These are phyloP conservation scores for Cicer arietinum DNA, from an alignment of 306 rosid genomes.

Conservation along the genomic window DNA sequence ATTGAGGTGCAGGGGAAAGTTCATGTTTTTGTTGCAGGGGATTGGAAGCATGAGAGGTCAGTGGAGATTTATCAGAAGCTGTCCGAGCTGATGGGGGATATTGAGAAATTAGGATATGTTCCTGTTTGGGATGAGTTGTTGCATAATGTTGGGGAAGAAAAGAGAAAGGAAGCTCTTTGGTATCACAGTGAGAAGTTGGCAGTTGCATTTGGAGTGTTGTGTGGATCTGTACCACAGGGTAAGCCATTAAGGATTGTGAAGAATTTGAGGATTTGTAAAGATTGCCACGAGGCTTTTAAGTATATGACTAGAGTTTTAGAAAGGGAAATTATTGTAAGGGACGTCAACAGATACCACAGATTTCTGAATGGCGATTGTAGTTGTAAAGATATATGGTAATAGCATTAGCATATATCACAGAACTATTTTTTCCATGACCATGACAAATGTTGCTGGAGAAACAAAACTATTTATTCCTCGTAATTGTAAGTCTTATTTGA, in stretches of 20 bases:
- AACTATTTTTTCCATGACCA: too few relatives aligned
- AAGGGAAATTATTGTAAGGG: slow-evolving; percentile 86
- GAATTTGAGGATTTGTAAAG: slow-evolving; percentile 89
- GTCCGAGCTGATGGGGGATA: slow-evolving; percentile 62
- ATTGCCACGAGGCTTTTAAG: slow-evolving; percentile 81
- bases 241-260: slow-evolving; percentile 80
- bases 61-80: slow-evolving; percentile 66
- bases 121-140: slow-evolving; percentile 75
- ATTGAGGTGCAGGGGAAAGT: slow-evolving; percentile 79
- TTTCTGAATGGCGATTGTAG: slow-evolving; percentile 70
- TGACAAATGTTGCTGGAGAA: slow-evolving; percentile 12
- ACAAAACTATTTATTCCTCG: slow-evolving; percentile 1
- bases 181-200: slow-evolving; percentile 90
- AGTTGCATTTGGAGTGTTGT: slow-evolving; percentile 74
- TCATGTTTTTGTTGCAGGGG: slow-evolving; percentile 81
- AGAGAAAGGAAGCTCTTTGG: slow-evolving; percentile 80
- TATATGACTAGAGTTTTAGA: slow-evolving; percentile 66
- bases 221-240: slow-evolving; percentile 64
- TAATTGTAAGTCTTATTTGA: neutral
- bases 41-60: slow-evolving; percentile 67
- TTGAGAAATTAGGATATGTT: slow-evolving; percentile 72
- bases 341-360: slow-evolving; percentile 81
- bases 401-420: neutral
- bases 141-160: slow-evolving; percentile 70
- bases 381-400: slow-evolving; percentile 75